phyloP scores from a whole-genome alignment of 768 basidiomycete genomes.

The Boletus rufocinnamomeus region DNA sequence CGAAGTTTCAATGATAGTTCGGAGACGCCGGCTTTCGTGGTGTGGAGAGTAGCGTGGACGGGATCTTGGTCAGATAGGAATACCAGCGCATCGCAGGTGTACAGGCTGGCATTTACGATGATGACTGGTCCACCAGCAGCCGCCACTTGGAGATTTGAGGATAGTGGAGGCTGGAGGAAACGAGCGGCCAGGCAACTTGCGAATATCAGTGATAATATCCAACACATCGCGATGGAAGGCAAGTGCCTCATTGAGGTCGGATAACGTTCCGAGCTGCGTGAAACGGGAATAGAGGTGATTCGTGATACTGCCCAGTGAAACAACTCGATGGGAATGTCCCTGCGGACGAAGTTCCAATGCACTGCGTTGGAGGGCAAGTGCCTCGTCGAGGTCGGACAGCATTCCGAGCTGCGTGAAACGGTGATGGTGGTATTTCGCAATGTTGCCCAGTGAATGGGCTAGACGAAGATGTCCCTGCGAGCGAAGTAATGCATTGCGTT shows the following conservation, averaged over 20 bases:
- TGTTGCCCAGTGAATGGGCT: not conserved
- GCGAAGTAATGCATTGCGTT: not conserved
- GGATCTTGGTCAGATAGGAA: not conserved
- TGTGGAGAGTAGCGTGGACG: not conserved
- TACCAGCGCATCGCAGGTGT: not conserved
- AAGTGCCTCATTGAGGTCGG: not conserved
- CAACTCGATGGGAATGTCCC: not conserved
- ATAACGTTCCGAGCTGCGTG: not conserved
- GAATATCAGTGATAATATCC: constrained; percentile 18
- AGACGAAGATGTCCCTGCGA: not conserved
- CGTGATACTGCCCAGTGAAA: not conserved
- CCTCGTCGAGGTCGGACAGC: not conserved
- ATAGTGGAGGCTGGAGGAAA: constrained; percentile 27
- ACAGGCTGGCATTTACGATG: not conserved
- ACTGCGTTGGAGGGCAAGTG: not conserved
- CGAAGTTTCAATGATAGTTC: not conserved
- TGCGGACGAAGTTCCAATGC: not conserved
- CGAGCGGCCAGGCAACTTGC: constrained; percentile 22
- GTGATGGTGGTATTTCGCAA: not conserved
- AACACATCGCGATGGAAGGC: not conserved
- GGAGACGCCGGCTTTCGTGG: not conserved
- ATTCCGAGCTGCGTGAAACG: not conserved
- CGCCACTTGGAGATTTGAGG: constrained; percentile 15
- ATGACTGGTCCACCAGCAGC: constrained; percentile 31
- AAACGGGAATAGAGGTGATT: not conserved